Percentiles rank a stretch among this genome's conserved stretches.
phyloP scores from a whole-genome alignment of 1,284 basidiomycete species.

The Ganoderma sp. region DNA sequence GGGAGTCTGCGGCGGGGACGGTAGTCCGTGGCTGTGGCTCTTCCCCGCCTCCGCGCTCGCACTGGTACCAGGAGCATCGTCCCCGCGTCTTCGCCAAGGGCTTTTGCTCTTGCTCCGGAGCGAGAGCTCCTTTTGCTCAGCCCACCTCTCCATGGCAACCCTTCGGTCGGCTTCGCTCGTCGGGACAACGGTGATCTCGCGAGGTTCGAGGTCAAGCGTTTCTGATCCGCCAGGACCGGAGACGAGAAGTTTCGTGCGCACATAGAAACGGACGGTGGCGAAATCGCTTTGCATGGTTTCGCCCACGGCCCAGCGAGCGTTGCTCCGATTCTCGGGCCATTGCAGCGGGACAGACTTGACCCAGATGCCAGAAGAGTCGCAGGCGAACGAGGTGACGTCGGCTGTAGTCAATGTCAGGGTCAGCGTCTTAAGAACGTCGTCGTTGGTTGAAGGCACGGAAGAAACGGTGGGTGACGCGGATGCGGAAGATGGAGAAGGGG shows the following conservation, averaged over 20 bases:
- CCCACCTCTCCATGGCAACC: constrained; percentile 66
- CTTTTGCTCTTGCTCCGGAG: constrained; percentile 66
- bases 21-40: constrained; percentile 23
- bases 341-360: constrained; percentile 68
- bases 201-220: constrained; percentile 69
- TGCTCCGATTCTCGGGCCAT: constrained; percentile 72
- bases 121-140: constrained; percentile 47
- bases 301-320: constrained; percentile 75
- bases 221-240: constrained; percentile 61
- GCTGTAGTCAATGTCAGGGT: constrained; percentile 59
- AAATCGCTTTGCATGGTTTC: constrained; percentile 73
- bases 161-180: constrained; percentile 73
- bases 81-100: constrained; percentile 47
- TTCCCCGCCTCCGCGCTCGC: constrained; percentile 20
- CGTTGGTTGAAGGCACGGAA: constrained; percentile 33
- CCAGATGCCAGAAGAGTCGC: constrained; percentile 62
- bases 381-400: constrained; percentile 59
- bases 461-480: constrained; percentile 37
- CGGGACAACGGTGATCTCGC: constrained; percentile 67
- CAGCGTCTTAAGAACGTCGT: constrained; percentile 49
- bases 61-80: constrained; percentile 16
- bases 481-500: constrained; percentile 41
- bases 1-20: constrained; percentile 32
- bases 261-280: constrained; percentile 71
- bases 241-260: constrained; percentile 68